A percentile compares a stretch with the other conserved stretches of the same genome.
Evolutionary conservation across 441 rosid genomes (phyloP).

Genomic region (Croton setiger): DNA sequence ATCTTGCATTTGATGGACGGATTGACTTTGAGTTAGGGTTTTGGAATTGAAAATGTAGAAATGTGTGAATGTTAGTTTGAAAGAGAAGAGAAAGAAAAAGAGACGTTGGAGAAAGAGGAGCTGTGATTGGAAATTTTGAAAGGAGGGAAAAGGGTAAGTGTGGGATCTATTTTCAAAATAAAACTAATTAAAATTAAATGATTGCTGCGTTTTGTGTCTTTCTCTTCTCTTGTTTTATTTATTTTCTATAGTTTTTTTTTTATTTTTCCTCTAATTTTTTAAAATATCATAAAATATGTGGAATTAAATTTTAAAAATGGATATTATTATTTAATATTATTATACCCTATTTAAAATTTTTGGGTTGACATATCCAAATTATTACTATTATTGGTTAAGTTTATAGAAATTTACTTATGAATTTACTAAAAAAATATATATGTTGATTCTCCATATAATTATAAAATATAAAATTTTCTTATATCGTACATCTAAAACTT

Average conservation of each 20-base stretch:
- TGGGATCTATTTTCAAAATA: conserved; percentile 28
- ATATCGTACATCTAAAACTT: no score
- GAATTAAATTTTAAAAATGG: no score
- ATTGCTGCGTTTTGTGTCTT: neutral
- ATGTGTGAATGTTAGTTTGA: neutral
- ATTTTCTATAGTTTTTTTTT: neutral
- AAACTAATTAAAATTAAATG: conserved; percentile 16
- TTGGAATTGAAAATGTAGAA: neutral
- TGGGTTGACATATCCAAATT: no score
- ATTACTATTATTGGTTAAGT: no score
- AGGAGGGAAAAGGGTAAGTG: conserved; percentile 33
- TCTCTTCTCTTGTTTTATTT: neutral
- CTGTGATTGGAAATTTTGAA: conserved; percentile 26
- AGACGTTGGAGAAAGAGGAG: conserved; percentile 25
- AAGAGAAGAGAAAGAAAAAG: conserved; percentile 10
- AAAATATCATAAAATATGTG: no score
- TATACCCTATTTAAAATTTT: no score
- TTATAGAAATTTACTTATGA: no score
- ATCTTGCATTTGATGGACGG: conserved; percentile 53
- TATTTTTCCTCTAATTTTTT: no score
- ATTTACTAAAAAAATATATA: no score
- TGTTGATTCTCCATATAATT: no score
- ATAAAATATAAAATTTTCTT: no score
- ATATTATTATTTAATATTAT: no score
- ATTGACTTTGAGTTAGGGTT: neutral